Evolutionary conservation across 306 rosid species (phyloP).

Genomic region (Pterocarpus santalinus): DNA sequence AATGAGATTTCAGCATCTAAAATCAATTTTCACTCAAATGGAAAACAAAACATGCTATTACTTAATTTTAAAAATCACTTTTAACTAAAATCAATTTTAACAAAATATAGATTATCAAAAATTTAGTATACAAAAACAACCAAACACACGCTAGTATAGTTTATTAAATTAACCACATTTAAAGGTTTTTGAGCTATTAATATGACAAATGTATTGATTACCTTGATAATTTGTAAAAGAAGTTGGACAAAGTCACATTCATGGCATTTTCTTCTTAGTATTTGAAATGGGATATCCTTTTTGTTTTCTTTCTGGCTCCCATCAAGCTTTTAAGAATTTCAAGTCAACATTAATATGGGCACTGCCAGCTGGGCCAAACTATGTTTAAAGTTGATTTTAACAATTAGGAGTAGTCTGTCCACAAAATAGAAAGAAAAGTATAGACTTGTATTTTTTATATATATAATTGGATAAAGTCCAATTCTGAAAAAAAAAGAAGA

Average conservation of each 20-base stretch:
- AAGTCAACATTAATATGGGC: background rate
- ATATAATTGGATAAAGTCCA: no score
- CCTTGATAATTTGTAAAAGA: conserved; percentile 9
- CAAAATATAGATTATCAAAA: no score
- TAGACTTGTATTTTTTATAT: no score
- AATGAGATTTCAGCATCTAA: no score
- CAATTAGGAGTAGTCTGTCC: background rate
- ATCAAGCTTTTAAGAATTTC: background rate
- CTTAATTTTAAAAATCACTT: no score
- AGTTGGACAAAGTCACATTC: conserved; percentile 17
- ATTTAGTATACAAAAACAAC: no score
- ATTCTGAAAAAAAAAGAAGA: no score
- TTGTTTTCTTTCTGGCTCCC: background rate
- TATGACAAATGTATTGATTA: conserved; percentile 12
- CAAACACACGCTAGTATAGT: no score
- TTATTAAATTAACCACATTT: background rate
- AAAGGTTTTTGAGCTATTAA: background rate
- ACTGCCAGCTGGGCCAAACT: background rate
- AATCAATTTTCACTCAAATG: no score
- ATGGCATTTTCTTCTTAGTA: background rate
- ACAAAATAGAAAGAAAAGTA: background rate
- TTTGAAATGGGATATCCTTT: no score
- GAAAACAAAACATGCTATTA: no score
- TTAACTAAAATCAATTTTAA: no score
- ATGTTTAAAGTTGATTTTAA: background rate